These are phyloP conservation scores for maize (Zea mays) DNA, from an alignment of 176 grass and related monocot genomes.

Conservation along the genomic window Zm-B73-REFERENCE-NAM-5.0 NC_050104.1:25334001-25334500, in stretches of 20 bases:
- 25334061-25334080: neutral
- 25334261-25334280: slow-evolving; percentile 33
- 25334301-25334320: slow-evolving; percentile 1
- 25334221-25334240: neutral
- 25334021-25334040: neutral
- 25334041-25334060: neutral
- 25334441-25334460: neutral
- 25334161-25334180: slow-evolving; percentile 24
- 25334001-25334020: neutral
- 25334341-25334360: slow-evolving; percentile 42
- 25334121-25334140: slow-evolving; percentile 25
- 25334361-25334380: slow-evolving; percentile 32
- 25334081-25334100: neutral
- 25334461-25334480: neutral
- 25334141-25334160: slow-evolving; percentile 16
- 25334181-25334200: neutral
- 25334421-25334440: neutral
- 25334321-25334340: slow-evolving; percentile 6
- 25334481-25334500: neutral
- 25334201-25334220: neutral
- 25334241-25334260: slow-evolving; percentile 40
- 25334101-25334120: slow-evolving; percentile 13
- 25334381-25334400: neutral
- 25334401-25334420: neutral
- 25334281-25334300: neutral